Evolutionary conservation across 805 yeast genomes (phyloP).

Genomic region (Sungouiozyma ichnusensis): DNA sequence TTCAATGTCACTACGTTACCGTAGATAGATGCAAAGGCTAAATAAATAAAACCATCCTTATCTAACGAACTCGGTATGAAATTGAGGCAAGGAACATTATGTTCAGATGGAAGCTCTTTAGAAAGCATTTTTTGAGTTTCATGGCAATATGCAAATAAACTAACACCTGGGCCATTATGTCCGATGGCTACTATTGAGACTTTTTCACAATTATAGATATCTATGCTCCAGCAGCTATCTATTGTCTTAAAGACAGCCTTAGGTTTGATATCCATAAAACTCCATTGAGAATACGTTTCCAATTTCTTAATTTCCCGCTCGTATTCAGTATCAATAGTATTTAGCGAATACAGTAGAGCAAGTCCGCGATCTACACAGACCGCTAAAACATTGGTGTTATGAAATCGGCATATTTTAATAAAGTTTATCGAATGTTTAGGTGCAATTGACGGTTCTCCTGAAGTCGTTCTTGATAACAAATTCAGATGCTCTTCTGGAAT

Average conservation of each 20-base stretch:
- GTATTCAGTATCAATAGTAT: conserved; percentile 2
- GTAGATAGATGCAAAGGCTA: conserved; percentile 13
- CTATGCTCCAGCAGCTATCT: conserved; percentile 20
- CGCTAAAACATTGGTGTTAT: conserved; percentile 30
- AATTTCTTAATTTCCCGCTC: neutral
- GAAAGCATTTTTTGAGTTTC: neutral
- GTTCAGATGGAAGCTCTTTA: conserved; percentile 8
- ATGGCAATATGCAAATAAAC: conserved; percentile 8
- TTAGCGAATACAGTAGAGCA: conserved; percentile 31
- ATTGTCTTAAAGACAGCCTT: conserved; percentile 6
- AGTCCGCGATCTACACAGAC: conserved; percentile 49
- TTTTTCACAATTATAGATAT: conserved; percentile 5
- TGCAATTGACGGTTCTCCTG: neutral
- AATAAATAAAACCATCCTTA: conserved; percentile 6
- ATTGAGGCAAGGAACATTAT: conserved; percentile 14
- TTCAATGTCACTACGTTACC: conserved; percentile 14
- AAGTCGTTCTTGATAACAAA: neutral
- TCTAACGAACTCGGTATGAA: conserved; percentile 9
- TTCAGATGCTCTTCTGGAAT: conserved; percentile 1
- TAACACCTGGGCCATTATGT: conserved; percentile 15
- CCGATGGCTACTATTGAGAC: conserved; percentile 14
- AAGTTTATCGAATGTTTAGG: conserved; percentile 40
- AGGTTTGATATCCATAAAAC: conserved; percentile 3
- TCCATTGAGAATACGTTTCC: neutral
- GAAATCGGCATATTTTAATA: conserved; percentile 25